A percentile compares a stretch with the other conserved stretches of the same genome.
Conservation (phyloP, 176 grass and related monocot species). For the Cenchrus fungigraminus region DNA sequence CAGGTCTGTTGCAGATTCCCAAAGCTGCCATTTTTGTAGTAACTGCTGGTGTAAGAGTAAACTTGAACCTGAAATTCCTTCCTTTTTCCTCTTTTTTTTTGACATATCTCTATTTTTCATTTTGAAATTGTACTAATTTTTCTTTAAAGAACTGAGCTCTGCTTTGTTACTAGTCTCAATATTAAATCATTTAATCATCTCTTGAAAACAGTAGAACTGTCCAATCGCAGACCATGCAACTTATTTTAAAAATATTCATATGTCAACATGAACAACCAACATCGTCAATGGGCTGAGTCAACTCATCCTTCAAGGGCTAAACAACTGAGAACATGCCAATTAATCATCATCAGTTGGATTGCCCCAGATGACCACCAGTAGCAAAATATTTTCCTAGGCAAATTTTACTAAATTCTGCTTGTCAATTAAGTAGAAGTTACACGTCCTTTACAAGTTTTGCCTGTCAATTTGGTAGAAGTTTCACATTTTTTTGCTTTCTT, state of each 20-base stretch:
- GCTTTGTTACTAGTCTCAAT: background rate
- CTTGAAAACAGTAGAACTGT: background rate
- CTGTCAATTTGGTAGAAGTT: background rate
- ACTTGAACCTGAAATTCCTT: background rate
- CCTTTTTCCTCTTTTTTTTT: background rate
- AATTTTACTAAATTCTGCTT: background rate
- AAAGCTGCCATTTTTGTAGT: constrained; percentile 3
- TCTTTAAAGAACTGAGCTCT: background rate
- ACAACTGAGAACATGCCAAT: background rate
- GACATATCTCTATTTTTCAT: background rate
- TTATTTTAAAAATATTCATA: background rate
- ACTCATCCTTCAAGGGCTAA: background rate
- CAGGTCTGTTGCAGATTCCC: constrained; percentile 58
- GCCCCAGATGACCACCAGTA: background rate
- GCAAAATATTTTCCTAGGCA: background rate
- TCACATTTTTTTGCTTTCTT: background rate
- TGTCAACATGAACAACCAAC: constrained; percentile 1
- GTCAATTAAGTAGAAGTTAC: background rate
- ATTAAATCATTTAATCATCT: background rate
- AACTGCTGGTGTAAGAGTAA: background rate
- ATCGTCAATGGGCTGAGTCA: background rate
- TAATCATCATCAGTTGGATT: background rate
- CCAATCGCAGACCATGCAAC: background rate
- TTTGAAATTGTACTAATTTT: background rate
- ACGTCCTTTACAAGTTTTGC: background rate